These are phyloP conservation scores for Papiliotrema fonsecae DNA, from an alignment of 1,284 basidiomycete genomes.

Conservation along the genomic window DNA sequence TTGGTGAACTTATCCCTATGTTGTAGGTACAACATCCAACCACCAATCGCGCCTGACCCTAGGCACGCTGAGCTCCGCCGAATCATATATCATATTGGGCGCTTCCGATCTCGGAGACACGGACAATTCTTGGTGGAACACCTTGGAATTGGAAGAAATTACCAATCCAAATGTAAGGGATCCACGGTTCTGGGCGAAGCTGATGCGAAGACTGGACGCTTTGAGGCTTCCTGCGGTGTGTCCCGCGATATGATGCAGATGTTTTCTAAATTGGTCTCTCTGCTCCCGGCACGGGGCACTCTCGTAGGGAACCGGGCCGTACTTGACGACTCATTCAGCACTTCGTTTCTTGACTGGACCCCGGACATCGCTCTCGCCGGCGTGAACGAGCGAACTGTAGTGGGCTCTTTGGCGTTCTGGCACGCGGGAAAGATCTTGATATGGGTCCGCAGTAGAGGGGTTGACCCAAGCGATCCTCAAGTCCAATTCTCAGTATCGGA, in stretches of 20 bases:
- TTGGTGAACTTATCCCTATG: no score
- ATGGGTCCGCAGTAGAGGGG: slow-evolving; percentile 27
- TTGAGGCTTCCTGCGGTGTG: no score
- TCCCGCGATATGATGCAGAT: background rate
- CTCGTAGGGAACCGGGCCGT: background rate
- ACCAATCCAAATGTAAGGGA: no score
- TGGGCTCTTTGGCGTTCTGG: slow-evolving; percentile 35
- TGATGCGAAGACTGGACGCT: no score
- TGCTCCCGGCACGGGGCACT: background rate
- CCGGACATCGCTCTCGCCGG: slow-evolving; percentile 3
- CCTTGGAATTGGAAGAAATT: no score
- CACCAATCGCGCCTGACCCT: no score
- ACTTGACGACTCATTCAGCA: background rate
- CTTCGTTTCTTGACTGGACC: background rate
- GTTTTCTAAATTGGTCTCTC: background rate
- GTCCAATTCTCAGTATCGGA: slow-evolving; percentile 28
- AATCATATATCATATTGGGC: no score
- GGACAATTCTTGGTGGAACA: no score
- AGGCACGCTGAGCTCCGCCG: no score
- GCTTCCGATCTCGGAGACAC: no score
- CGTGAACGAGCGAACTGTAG: slow-evolving; percentile 21
- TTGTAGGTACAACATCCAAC: no score
- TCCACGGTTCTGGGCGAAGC: no score
- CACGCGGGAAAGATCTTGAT: slow-evolving; percentile 32
- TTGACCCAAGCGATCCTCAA: slow-evolving; percentile 15